A percentile compares a stretch with the other conserved stretches of the same genome.
Evolutionary conservation across 2,329 filamentous ascomycete genomes (phyloP).

Genomic region (Diaporthe sp.): DNA sequence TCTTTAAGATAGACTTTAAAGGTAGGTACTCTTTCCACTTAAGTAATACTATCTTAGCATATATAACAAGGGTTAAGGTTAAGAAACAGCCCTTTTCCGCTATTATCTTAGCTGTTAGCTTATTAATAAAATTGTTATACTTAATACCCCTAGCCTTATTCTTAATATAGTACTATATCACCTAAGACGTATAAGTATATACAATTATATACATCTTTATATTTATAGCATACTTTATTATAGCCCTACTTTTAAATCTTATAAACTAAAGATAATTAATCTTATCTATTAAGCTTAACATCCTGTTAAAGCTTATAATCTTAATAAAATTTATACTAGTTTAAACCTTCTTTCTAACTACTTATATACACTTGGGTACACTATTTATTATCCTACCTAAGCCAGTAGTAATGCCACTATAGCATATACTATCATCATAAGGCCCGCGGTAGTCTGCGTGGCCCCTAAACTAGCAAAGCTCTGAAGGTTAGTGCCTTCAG

Average conservation of each 20-base stretch:
- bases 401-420: constrained; percentile 52
- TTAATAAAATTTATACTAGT: constrained; percentile 66
- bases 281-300: constrained; percentile 60
- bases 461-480: constrained; percentile 62
- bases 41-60: constrained; percentile 55
- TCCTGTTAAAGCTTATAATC: constrained; percentile 65
- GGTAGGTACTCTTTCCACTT: constrained; percentile 54
- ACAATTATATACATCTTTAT: constrained; percentile 62
- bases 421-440: constrained; percentile 56
- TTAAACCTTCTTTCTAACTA: constrained; percentile 60
- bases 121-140: constrained; percentile 52
- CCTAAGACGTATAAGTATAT: constrained; percentile 62
- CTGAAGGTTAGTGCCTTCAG: too few species aligned
- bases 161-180: constrained; percentile 61
- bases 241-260: constrained; percentile 61
- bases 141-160: constrained; percentile 63
- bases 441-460: constrained; percentile 58
- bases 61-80: constrained; percentile 63
- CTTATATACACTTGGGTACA: constrained; percentile 59
- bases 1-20: constrained; percentile 55
- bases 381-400: constrained; percentile 58
- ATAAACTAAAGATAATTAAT: constrained; percentile 64
- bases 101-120: constrained; percentile 56
- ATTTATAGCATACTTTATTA: constrained; percentile 57
- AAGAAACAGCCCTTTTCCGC: constrained; percentile 57